A percentile compares a stretch with the other conserved stretches of the same genome.
Conservation (phyloP, 2,329 filamentous ascomycete species). For the Fusarium decemcellulare region DNA sequence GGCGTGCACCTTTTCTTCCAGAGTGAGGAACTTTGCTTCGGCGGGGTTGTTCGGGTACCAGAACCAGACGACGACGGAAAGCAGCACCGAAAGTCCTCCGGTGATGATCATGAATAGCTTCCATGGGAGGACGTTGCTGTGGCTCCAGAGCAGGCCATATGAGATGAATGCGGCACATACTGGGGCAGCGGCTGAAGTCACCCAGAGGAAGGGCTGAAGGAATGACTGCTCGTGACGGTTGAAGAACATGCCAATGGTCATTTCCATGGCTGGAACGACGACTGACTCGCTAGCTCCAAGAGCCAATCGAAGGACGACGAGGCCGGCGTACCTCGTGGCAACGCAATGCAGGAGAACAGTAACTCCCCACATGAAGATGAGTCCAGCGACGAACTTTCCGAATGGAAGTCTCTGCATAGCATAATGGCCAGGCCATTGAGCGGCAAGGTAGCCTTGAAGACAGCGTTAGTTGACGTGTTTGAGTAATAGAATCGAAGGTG, state of each 20-base stretch:
- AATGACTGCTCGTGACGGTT: conserved; percentile 52
- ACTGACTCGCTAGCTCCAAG: conserved; percentile 54
- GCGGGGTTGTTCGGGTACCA: conserved; percentile 55
- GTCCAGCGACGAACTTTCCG: conserved; percentile 52
- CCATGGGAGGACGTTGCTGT: conserved; percentile 52
- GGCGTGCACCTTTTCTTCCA: conserved; percentile 57
- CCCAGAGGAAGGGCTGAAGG: conserved; percentile 53
- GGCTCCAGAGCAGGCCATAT: conserved; percentile 57
- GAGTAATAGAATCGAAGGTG: background rate
- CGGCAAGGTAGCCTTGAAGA: conserved; percentile 51
- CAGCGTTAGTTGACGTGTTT: background rate
- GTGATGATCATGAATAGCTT: conserved; percentile 58
- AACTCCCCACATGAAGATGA: conserved; percentile 53
- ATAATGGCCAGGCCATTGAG: conserved; percentile 55
- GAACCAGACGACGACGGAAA: conserved; percentile 51
- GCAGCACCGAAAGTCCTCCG: conserved; percentile 50
- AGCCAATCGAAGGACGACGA: conserved; percentile 54
- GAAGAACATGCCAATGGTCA: conserved; percentile 58
- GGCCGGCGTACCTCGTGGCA: conserved; percentile 52
- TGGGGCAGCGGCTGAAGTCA: conserved; percentile 51
- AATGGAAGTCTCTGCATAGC: conserved; percentile 56
- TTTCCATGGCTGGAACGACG: conserved; percentile 57
- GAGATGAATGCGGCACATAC: conserved; percentile 56
- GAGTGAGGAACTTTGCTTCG: conserved; percentile 53
- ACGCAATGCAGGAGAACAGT: conserved; percentile 57